A percentile compares a stretch with the other conserved stretches of the same genome.
These are phyloP conservation scores for Pecoramyces ruminantium DNA, from an alignment of 192 early-diverging fungal genomes.

Conservation along the genomic window DNA sequence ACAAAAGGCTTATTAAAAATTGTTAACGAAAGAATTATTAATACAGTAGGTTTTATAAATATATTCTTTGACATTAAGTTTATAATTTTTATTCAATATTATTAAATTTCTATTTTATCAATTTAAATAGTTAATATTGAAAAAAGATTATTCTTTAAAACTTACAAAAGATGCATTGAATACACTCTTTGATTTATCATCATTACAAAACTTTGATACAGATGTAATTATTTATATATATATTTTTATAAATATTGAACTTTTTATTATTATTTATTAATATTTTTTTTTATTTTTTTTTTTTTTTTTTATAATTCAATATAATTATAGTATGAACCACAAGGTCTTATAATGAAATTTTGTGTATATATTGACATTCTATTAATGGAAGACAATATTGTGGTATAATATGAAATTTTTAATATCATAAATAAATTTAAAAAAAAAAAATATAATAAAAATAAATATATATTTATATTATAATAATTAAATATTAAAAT, in stretches of 20 bases:
- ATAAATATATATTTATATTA: no score
- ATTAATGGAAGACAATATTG: slow-evolving; percentile 27
- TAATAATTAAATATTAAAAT: no score
- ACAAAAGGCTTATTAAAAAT: slow-evolving; percentile 51
- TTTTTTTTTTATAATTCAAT: no score
- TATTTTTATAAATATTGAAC: background rate
- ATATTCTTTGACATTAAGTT: no score
- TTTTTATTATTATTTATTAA: no score
- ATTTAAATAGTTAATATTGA: slow-evolving; percentile 26
- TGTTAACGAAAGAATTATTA: slow-evolving; percentile 53
- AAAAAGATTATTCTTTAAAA: slow-evolving; percentile 33
- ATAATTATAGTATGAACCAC: slow-evolving; percentile 31
- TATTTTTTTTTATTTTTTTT: no score
- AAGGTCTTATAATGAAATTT: slow-evolving; percentile 48
- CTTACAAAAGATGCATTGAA: slow-evolving; percentile 42
- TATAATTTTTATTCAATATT: no score
- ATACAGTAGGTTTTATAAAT: slow-evolving; percentile 64
- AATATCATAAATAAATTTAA: no score
- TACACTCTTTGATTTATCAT: slow-evolving; percentile 26
- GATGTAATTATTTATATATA: background rate
- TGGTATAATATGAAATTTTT: slow-evolving; percentile 12
- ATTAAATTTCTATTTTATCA: no score
- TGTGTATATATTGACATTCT: slow-evolving; percentile 54
- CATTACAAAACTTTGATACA: slow-evolving; percentile 1
- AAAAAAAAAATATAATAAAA: no score